Evolutionary conservation across 768 basidiomycete species (phyloP).

Genomic region (Podaxis mareebaensis): DNA sequence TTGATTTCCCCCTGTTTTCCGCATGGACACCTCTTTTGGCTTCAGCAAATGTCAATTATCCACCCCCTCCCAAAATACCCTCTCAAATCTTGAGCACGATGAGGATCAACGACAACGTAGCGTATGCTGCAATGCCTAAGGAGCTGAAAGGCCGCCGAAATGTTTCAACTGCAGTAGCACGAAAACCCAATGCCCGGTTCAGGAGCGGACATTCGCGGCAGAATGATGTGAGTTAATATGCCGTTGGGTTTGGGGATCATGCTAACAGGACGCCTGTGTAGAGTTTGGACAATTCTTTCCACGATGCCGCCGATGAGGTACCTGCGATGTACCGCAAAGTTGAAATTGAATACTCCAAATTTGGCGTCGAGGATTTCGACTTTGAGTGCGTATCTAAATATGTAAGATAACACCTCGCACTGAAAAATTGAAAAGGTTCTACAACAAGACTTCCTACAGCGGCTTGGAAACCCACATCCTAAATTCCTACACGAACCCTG

Average conservation of each 20-base stretch:
- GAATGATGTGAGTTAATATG: constrained; percentile 41
- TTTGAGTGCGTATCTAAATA: constrained; percentile 67
- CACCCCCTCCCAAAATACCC: constrained; percentile 79
- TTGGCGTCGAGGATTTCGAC: constrained; percentile 98
- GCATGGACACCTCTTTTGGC: constrained; percentile 53
- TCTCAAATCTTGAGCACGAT: constrained; percentile 73
- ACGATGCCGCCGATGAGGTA: constrained; percentile 57
- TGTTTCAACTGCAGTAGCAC: constrained; percentile 54
- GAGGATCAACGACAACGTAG: constrained; percentile 86
- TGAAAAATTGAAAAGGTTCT: constrained; percentile 58
- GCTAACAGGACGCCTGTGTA: not conserved
- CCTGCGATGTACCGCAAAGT: constrained; percentile 87
- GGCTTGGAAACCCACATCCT: constrained; percentile 96
- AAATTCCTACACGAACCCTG: constrained; percentile 93
- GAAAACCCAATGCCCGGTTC: constrained; percentile 70
- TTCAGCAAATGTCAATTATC: constrained; percentile 47
- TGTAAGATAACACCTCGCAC: not conserved
- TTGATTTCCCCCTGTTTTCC: constrained; percentile 74
- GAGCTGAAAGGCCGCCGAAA: constrained; percentile 86
- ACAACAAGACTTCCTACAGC: constrained; percentile 87
- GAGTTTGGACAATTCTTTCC: constrained; percentile 48
- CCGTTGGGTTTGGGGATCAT: constrained; percentile 2
- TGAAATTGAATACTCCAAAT: constrained; percentile 98
- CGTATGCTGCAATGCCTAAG: constrained; percentile 86
- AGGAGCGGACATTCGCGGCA: constrained; percentile 72